phyloP scores from a whole-genome alignment of 2,329 filamentous ascomycete species.

The Bipolaris victoriae region DNA sequence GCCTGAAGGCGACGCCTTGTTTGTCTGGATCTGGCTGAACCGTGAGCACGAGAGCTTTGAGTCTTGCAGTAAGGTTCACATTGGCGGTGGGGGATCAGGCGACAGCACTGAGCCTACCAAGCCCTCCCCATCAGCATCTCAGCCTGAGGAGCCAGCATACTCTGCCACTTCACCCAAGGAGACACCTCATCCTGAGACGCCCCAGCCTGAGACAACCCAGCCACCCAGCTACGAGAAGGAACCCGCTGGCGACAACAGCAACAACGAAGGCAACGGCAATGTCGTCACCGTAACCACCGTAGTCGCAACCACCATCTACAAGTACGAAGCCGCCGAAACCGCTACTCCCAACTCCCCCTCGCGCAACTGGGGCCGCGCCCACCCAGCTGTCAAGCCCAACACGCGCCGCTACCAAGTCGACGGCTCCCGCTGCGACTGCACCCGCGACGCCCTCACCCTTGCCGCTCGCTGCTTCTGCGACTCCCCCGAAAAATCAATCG shows the following conservation, averaged over 20 bases:
- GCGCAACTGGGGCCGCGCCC: slow-evolving; percentile 6
- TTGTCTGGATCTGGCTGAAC: slow-evolving; percentile 58
- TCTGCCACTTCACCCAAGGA: slow-evolving; percentile 20
- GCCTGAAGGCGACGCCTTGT: slow-evolving; percentile 51
- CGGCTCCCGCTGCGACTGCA: slow-evolving; percentile 41
- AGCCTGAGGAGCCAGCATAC: slow-evolving; percentile 18
- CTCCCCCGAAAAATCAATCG: slow-evolving; percentile 28
- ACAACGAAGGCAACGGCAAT: neutral
- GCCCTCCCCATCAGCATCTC: slow-evolving; percentile 19
- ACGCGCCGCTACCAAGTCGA: slow-evolving; percentile 34
- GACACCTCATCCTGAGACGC: slow-evolving; percentile 5
- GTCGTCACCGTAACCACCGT: slow-evolving; percentile 16
- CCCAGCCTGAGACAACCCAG: slow-evolving; percentile 10
- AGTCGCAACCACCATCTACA: slow-evolving; percentile 11
- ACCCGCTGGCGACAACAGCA: neutral
- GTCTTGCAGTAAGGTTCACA: slow-evolving; percentile 55
- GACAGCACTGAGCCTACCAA: slow-evolving; percentile 10
- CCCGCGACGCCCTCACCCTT: slow-evolving; percentile 23
- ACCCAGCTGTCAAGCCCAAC: slow-evolving; percentile 19
- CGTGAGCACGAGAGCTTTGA: slow-evolving; percentile 51
- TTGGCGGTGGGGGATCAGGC: slow-evolving; percentile 36
- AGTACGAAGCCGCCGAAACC: slow-evolving; percentile 11
- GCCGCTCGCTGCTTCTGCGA: slow-evolving; percentile 35
- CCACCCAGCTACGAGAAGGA: slow-evolving; percentile 11
- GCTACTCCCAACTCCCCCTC: slow-evolving; percentile 12